Evolutionary conservation across 2,329 filamentous ascomycete genomes (phyloP), one percentile per base, ranked within the genome.

Genomic region (Ascochyta fabae): DNA sequence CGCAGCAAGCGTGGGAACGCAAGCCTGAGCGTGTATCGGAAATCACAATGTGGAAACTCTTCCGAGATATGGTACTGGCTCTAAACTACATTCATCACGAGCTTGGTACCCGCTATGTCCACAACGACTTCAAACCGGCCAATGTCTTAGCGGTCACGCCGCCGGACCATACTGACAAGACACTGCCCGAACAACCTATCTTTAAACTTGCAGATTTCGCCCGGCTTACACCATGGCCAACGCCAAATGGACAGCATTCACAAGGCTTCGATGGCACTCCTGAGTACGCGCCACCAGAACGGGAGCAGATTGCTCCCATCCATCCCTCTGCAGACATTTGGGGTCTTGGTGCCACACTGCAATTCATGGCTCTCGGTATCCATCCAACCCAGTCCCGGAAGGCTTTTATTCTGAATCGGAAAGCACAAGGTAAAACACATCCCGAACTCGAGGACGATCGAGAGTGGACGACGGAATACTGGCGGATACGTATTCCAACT

Each of bases 41-140:
- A 41, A 40, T 58, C 1, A 68, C 68, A 0, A 41, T 73, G 9
- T 71, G 67, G 63, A 73, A 72, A 46, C 33, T 69, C 9, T 50
- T 71, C 12, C 44, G 42, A 4, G 69, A 72, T 23, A 57, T 70
- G 48, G 45, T 42, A n/a, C 53, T 67, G 7, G 70, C 46, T 3
- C 46, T 72, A 0, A 38, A 68, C 23, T 59, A 56, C 36, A 16
- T 74, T 3, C 69, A 72, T 26, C 62, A 66, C 26, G 10, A 46
- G 9, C 36, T 59, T 24, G 34, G 42, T 13, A 27, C 23, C 1
- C 38, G 53, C 6, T 61, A 97, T 52, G 79, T 97, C 34, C 95
- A 98, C 71, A 92, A 92, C 29, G 95, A 98, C 70, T 80, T 98
- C 65, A 98, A 98, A 78, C 87, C 90, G 0, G 92, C 96, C 74